Conservation (phyloP, 2,329 filamentous ascomycete genomes). For the Phymatotrichopsis omnivora region DNA sequence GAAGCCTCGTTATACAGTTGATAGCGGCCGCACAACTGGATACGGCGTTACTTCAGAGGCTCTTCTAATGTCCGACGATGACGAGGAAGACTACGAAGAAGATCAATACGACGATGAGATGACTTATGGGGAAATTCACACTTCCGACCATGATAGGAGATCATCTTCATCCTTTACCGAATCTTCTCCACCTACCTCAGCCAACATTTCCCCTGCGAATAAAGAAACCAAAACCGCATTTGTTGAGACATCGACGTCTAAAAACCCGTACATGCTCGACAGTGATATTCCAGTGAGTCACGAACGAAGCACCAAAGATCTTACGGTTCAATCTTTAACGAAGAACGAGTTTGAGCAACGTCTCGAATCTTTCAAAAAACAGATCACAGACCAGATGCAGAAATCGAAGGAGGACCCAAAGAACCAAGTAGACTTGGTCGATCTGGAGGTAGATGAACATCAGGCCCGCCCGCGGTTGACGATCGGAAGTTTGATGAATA, state of each 20-base stretch:
- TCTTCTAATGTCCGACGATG: constrained; percentile 24
- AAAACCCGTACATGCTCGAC: constrained; percentile 16
- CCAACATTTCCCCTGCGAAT: constrained; percentile 4
- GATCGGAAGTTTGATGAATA: constrained; percentile 27
- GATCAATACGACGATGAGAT: constrained; percentile 27
- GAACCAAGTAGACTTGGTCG: not conserved
- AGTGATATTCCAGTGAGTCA: constrained; percentile 21
- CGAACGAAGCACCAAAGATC: constrained; percentile 23
- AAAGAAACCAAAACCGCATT: constrained; percentile 14
- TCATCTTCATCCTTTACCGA: constrained; percentile 17
- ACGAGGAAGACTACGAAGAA: constrained; percentile 24
- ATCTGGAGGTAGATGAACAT: constrained; percentile 7
- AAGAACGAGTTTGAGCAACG: constrained; percentile 18
- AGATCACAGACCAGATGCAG: constrained; percentile 16
- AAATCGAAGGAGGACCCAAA: constrained; percentile 9
- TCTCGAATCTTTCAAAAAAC: constrained; percentile 20
- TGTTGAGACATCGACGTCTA: constrained; percentile 20
- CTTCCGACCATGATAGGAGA: constrained; percentile 20
- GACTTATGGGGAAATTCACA: constrained; percentile 20
- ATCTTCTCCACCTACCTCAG: constrained; percentile 17
- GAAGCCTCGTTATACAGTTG: constrained; percentile 10
- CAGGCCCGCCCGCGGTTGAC: constrained; percentile 14
- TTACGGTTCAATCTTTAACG: constrained; percentile 15
- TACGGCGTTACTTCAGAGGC: constrained; percentile 29
- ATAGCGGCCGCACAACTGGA: constrained; percentile 21